Conservation (phyloP, 306 rosid genomes). For the peach (Prunus persica) region DNA sequence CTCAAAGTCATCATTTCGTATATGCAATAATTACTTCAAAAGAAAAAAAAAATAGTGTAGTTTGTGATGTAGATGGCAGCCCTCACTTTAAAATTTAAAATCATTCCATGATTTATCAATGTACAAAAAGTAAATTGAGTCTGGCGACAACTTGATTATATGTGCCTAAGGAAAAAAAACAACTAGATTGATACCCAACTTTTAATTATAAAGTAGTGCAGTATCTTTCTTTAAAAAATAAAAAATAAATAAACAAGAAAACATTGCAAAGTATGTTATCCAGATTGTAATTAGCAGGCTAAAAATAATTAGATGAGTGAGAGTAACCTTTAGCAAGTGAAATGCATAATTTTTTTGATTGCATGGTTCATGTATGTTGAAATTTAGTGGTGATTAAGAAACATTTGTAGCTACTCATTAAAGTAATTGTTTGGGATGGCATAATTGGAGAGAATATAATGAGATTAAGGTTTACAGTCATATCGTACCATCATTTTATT, state of each 20-base stretch:
- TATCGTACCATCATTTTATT: background rate
- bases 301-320: background rate
- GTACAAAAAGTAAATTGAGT: constrained; percentile 6
- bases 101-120: background rate
- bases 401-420: background rate
- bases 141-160: constrained; percentile 8
- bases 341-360: background rate
- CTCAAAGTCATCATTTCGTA: background rate
- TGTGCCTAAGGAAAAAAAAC: constrained; percentile 1
- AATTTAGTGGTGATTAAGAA: background rate
- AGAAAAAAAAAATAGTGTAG: background rate
- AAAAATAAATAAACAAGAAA: no score
- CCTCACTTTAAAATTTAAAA: background rate
- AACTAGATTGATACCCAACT: constrained; percentile 19
- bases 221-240: background rate
- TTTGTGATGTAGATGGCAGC: background rate
- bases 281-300: background rate
- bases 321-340: background rate
- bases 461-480: background rate
- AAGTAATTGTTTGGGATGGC: background rate
- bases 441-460: background rate
- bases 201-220: constrained; percentile 7
- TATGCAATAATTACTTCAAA: background rate
- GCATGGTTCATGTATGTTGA: no score
- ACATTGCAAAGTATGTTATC: background rate